These are phyloP conservation scores for Kodamaea hsintzibuensis DNA, from an alignment of 805 yeast genomes.

Conservation along the genomic window DNA sequence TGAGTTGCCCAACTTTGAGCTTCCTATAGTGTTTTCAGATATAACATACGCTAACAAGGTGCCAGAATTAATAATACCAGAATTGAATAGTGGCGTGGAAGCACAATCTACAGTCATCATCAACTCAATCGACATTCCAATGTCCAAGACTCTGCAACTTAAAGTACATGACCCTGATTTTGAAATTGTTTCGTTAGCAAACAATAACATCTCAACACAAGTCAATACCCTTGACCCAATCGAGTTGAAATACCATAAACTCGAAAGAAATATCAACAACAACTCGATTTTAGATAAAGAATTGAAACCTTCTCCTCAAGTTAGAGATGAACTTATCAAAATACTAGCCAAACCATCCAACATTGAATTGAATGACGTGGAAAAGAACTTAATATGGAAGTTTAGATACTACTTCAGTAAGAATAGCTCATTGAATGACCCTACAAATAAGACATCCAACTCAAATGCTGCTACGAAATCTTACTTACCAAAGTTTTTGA, in stretches of 20 bases:
- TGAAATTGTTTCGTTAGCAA: not conserved
- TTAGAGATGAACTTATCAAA: conserved; percentile 68
- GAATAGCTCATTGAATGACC: conserved; percentile 47
- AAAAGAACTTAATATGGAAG: conserved; percentile 87
- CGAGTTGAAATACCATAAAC: conserved; percentile 79
- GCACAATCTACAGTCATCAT: conserved; percentile 34
- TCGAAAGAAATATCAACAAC: conserved; percentile 78
- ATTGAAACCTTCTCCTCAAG: conserved; percentile 82
- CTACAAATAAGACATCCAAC: conserved; percentile 37
- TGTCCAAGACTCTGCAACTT: conserved; percentile 12
- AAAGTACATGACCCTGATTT: conserved; percentile 50
- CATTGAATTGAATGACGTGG: conserved; percentile 75
- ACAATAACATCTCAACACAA: conserved; percentile 19
- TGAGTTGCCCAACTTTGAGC: conserved; percentile 61
- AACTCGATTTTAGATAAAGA: conserved; percentile 78
- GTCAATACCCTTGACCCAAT: conserved; percentile 61
- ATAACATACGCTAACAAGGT: conserved; percentile 34
- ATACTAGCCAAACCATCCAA: conserved; percentile 82
- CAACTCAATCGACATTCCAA: conserved; percentile 34
- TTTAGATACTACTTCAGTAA: conserved; percentile 70
- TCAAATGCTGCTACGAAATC: conserved; percentile 43
- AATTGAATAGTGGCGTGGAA: conserved; percentile 14
- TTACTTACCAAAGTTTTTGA: conserved; percentile 73
- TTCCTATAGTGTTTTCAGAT: conserved; percentile 72
- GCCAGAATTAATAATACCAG: not conserved